Percentiles rank a stretch among this genome's conserved stretches.
Conservation (phyloP, 495 filamentous ascomycete species). For the Collariella sp. region DNA sequence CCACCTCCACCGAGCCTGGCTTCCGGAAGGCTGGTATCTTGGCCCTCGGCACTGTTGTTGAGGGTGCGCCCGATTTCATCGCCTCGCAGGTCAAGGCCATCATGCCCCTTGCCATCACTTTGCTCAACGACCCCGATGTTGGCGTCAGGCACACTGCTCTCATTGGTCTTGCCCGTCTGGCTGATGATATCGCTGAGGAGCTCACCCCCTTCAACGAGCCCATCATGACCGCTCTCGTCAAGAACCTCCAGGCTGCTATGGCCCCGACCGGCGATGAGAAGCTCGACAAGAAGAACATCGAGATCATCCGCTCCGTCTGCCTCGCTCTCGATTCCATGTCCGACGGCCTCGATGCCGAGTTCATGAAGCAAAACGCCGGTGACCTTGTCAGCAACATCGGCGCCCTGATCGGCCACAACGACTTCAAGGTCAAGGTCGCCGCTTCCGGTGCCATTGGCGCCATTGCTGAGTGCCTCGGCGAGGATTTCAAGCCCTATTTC, state of each 20-base stretch:
- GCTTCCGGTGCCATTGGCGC: conserved; percentile 85
- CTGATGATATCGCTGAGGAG: conserved; percentile 87
- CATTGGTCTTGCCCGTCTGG: conserved; percentile 75
- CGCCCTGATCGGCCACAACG: conserved; percentile 67
- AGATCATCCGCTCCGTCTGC: conserved; percentile 82
- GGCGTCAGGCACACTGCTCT: conserved; percentile 81
- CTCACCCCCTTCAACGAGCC: conserved; percentile 71
- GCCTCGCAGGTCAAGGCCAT: conserved; percentile 78
- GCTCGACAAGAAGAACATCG: conserved; percentile 60
- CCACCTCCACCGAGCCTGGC: conserved; percentile 60
- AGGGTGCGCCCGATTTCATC: conserved; percentile 94
- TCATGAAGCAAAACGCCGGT: conserved; percentile 70
- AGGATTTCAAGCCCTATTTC: conserved; percentile 84
- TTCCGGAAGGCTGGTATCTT: conserved; percentile 85
- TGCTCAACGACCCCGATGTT: conserved; percentile 72
- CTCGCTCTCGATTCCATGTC: conserved; percentile 86
- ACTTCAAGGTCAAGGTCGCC: conserved; percentile 82
- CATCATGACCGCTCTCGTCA: conserved; percentile 73
- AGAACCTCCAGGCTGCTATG: conserved; percentile 77
- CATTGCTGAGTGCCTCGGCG: conserved; percentile 72
- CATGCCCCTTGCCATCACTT: conserved; percentile 74
- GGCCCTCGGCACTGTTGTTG: conserved; percentile 85
- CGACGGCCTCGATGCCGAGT: conserved; percentile 76
- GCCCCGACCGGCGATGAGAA: conserved; percentile 35
- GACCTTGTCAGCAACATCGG: conserved; percentile 78